Base-by-base conservation (phyloP, 768 basidiomycete species). In the Tricholoma bakamatsutake region DNA sequence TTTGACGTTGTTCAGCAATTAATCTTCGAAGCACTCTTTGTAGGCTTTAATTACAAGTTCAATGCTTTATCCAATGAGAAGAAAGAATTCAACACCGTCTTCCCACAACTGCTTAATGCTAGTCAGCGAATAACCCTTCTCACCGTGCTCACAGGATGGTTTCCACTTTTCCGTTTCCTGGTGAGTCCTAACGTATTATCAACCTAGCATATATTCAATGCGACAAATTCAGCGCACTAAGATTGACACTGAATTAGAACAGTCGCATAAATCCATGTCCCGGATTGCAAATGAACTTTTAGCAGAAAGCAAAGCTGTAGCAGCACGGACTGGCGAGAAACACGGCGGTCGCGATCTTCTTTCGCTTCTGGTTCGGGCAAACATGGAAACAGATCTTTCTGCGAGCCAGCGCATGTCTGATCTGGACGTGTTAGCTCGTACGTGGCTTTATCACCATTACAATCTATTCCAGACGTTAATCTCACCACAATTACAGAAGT, bases 21-120 rank as follows among this genome's bases (percentile, higher is more conserved):
- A 5, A 48, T 12, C 5, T 8, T 30, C 27, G n/a, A 47, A 8
- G 7, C 24, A 3, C 21, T 24, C 8, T 61, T 70, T 63, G 21
- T 31, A 15, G 68, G 66, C 5, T 71, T 68, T 62, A 68, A 65
- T 56, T 69, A 71, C 53, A 54, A 55, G 4, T 65, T 69, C 50
- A 56, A 68, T 24, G 60, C 66, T 11, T 59, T 66, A 50, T 65
- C 53, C 45, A 61, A 51, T 18, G 34, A 73, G 30, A 70, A 70
- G 45, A 76, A 75, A 59, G 75, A 80, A 57, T 74, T 82, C 10
- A 74, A 75, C 42, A 58, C 67, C 17, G 78, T 79, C 7, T 82
- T 81, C 54, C 67, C 70, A 7, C 62, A 73, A 31, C 74, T 80
- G 33, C 81, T 81, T 53, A 62, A 67, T 5, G 65, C 74, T 13